Percentiles rank a stretch among this genome's conserved stretches.
phyloP scores from a whole-genome alignment of 148 eudicot species.

The Amaranthus hypochondriacus region DNA sequence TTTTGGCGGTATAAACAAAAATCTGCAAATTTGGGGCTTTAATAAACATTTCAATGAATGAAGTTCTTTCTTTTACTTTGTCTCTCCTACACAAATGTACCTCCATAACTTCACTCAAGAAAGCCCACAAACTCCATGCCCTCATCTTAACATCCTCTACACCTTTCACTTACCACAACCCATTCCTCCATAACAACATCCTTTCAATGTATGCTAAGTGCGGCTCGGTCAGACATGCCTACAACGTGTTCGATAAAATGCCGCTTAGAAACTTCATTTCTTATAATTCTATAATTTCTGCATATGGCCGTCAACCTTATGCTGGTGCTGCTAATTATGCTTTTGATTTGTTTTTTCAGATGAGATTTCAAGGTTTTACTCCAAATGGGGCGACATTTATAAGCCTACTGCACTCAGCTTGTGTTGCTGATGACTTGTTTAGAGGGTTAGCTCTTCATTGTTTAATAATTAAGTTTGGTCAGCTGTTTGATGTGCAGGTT shows the following conservation, averaged over 20 bases:
- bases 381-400: slow-evolving; percentile 64
- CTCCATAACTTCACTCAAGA: slow-evolving; percentile 39
- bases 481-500: slow-evolving; percentile 42
- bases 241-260: slow-evolving; percentile 75
- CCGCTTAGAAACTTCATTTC: slow-evolving; percentile 62
- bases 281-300: slow-evolving; percentile 55
- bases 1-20: slow-evolving; percentile 11
- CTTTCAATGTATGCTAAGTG: slow-evolving; percentile 61
- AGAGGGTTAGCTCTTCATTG: slow-evolving; percentile 50
- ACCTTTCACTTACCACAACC: slow-evolving; percentile 30
- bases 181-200: slow-evolving; percentile 60
- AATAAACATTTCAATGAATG: slow-evolving; percentile 20
- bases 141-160: slow-evolving; percentile 50
- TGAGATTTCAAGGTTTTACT: slow-evolving; percentile 41
- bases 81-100: slow-evolving; percentile 48
- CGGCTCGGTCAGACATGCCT: slow-evolving; percentile 47
- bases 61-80: slow-evolving; percentile 21
- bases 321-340: slow-evolving; percentile 14
- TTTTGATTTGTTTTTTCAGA: slow-evolving; percentile 35
- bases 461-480: slow-evolving; percentile 45
- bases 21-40: too few species aligned
- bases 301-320: slow-evolving; percentile 51
- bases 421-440: slow-evolving; percentile 32
- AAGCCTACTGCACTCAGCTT: slow-evolving; percentile 53
- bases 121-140: slow-evolving; percentile 62